Evolutionary conservation across 2,329 filamentous ascomycete species (phyloP).

Genomic region (Phialophora chinensis): DNA sequence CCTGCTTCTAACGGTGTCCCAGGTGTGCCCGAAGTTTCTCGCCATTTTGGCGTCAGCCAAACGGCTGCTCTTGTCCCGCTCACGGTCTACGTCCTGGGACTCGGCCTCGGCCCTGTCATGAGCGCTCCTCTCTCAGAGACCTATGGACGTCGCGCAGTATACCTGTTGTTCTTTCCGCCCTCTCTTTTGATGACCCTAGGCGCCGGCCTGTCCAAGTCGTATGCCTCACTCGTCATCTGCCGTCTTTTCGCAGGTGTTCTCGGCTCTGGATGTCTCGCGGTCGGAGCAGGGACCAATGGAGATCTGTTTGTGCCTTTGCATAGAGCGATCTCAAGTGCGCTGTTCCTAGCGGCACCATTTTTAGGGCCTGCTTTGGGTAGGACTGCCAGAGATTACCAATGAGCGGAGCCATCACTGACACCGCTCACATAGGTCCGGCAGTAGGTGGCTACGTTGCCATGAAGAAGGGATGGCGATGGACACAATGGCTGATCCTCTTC

Average conservation of each 20-base stretch:
- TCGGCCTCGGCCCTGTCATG: constrained; percentile 73
- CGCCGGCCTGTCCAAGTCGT: constrained; percentile 60
- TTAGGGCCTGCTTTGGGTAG: constrained; percentile 66
- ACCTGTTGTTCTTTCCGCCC: constrained; percentile 69
- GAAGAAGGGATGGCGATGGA: constrained; percentile 74
- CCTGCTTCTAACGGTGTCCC: background rate
- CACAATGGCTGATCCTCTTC: constrained; percentile 72
- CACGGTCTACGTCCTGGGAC: constrained; percentile 73
- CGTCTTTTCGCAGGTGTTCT: constrained; percentile 78
- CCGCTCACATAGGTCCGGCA: constrained; percentile 57
- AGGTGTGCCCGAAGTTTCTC: constrained; percentile 62
- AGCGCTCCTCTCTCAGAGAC: constrained; percentile 77
- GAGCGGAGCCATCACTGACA: background rate
- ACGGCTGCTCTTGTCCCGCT: constrained; percentile 62
- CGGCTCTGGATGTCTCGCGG: constrained; percentile 70
- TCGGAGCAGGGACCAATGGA: constrained; percentile 73
- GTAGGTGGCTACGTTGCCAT: constrained; percentile 71
- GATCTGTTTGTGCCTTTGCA: constrained; percentile 59
- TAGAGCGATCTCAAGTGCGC: constrained; percentile 63
- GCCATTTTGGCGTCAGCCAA: constrained; percentile 42
- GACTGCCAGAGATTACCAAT: background rate
- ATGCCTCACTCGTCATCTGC: constrained; percentile 72
- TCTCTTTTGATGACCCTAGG: constrained; percentile 61
- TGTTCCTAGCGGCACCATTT: constrained; percentile 66
- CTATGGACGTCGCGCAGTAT: constrained; percentile 71